These are phyloP conservation scores for Sambucus nigra DNA, from an alignment of 129 eudicot genomes.

Conservation along the genomic window DNA sequence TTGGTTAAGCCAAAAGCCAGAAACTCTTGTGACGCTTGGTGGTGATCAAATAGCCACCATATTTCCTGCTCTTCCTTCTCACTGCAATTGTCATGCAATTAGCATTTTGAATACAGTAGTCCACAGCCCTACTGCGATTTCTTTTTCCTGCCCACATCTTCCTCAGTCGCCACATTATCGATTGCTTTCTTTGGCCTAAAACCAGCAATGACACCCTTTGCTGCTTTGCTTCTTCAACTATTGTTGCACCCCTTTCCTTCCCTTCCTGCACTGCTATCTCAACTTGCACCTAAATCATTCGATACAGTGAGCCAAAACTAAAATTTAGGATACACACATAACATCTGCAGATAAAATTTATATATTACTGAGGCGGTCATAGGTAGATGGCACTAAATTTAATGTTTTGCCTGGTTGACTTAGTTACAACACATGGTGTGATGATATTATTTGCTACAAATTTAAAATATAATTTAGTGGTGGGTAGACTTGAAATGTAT, in stretches of 20 bases:
- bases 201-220: slow-evolving; percentile 41
- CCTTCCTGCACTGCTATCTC: slow-evolving; percentile 44
- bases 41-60: slow-evolving; percentile 72
- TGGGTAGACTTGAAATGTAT: no score
- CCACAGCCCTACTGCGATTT: slow-evolving; percentile 30
- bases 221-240: slow-evolving; percentile 54
- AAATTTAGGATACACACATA: background rate
- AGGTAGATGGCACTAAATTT: background rate
- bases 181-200: slow-evolving; percentile 42
- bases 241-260: slow-evolving; percentile 43
- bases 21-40: slow-evolving; percentile 72
- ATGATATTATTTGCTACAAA: no score
- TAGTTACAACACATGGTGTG: background rate
- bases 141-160: slow-evolving; percentile 45
- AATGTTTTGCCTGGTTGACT: slow-evolving; percentile 2
- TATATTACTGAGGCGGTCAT: background rate
- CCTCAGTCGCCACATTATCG: slow-evolving; percentile 44
- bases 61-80: slow-evolving; percentile 52
- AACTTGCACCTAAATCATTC: slow-evolving; percentile 48
- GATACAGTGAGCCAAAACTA: no score
- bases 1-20: slow-evolving; percentile 62
- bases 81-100: slow-evolving; percentile 68
- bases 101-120: slow-evolving; percentile 56
- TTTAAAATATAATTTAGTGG: no score
- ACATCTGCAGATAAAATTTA: background rate